Evolutionary conservation across 164 flowering plant species (phyloP).

Genomic region (Litsea cubeba): DNA sequence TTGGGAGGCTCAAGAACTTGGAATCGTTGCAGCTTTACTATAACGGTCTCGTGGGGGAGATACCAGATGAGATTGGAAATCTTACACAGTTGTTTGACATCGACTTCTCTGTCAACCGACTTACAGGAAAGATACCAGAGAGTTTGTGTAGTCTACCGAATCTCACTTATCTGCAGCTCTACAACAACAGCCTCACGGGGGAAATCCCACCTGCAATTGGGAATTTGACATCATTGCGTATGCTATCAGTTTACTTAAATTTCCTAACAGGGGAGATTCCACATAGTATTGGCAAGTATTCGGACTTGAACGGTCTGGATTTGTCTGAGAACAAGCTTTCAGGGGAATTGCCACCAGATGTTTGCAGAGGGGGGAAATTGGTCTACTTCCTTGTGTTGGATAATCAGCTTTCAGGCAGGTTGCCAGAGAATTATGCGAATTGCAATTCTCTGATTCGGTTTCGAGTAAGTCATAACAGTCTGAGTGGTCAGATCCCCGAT

Average conservation of each 20-base stretch:
- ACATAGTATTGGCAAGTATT: slow-evolving; percentile 43
- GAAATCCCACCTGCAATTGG: slow-evolving; percentile 58
- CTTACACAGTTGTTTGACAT: slow-evolving; percentile 56
- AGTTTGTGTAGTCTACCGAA: slow-evolving; percentile 62
- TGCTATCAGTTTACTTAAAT: slow-evolving; percentile 65
- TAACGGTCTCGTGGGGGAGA: slow-evolving; percentile 54
- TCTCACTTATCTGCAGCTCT: slow-evolving; percentile 57
- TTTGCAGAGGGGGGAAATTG: slow-evolving; percentile 71
- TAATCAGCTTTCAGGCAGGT: slow-evolving; percentile 58
- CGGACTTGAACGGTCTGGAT: slow-evolving; percentile 51
- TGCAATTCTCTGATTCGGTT: slow-evolving; percentile 66
- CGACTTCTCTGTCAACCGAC: slow-evolving; percentile 69
- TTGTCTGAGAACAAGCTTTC: slow-evolving; percentile 70
- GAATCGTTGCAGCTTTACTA: slow-evolving; percentile 72
- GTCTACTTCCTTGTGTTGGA: slow-evolving; percentile 56
- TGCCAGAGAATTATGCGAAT: slow-evolving; percentile 56
- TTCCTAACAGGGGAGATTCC: slow-evolving; percentile 68
- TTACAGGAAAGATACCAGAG: slow-evolving; percentile 69
- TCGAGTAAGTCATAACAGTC: slow-evolving; percentile 62
- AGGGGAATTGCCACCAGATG: slow-evolving; percentile 60
- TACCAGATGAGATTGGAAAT: slow-evolving; percentile 81
- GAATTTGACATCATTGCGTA: slow-evolving; percentile 50
- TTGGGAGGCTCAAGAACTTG: slow-evolving; percentile 60
- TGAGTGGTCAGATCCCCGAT: slow-evolving; percentile 61
- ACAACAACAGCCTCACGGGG: slow-evolving; percentile 83